A percentile compares a stretch with the other conserved stretches of the same genome.
These are phyloP conservation scores for Alternaria alternata DNA, from an alignment of 2,329 filamentous ascomycete genomes.

Conservation along the genomic window DNA sequence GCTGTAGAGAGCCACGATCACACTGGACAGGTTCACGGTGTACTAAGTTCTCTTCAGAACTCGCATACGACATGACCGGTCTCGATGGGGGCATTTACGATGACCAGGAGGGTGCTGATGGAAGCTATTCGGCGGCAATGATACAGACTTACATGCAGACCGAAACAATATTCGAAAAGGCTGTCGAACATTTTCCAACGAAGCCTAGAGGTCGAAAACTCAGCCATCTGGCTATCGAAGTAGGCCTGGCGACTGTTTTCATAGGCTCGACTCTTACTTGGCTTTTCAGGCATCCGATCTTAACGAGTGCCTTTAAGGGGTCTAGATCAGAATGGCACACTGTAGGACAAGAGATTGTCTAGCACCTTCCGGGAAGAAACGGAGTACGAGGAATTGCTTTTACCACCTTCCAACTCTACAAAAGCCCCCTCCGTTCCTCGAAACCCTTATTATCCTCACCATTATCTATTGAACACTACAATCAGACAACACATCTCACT, in stretches of 20 bases:
- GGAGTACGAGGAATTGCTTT: background rate
- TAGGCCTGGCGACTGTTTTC: background rate
- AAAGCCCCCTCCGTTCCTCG: background rate
- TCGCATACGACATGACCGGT: background rate
- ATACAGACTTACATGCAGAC: background rate
- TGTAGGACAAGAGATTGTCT: background rate
- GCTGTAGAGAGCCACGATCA: background rate
- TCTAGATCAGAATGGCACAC: no score
- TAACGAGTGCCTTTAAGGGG: background rate
- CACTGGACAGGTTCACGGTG: background rate
- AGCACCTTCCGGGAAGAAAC: background rate
- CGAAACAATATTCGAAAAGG: background rate
- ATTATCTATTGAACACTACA: background rate
- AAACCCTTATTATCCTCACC: background rate
- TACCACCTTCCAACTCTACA: background rate
- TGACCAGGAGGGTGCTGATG: background rate
- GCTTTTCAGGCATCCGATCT: background rate
- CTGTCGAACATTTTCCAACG: background rate
- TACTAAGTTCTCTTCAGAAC: background rate
- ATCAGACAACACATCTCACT: no score
- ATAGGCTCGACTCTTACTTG: background rate
- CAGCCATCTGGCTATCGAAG: background rate
- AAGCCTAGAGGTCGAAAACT: background rate
- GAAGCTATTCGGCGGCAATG: background rate
- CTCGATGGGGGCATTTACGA: background rate